A percentile compares a stretch with the other conserved stretches of the same genome.
phyloP scores from a whole-genome alignment of 2,329 filamentous ascomycete genomes.

The Rasamsonia emersonii region DNA sequence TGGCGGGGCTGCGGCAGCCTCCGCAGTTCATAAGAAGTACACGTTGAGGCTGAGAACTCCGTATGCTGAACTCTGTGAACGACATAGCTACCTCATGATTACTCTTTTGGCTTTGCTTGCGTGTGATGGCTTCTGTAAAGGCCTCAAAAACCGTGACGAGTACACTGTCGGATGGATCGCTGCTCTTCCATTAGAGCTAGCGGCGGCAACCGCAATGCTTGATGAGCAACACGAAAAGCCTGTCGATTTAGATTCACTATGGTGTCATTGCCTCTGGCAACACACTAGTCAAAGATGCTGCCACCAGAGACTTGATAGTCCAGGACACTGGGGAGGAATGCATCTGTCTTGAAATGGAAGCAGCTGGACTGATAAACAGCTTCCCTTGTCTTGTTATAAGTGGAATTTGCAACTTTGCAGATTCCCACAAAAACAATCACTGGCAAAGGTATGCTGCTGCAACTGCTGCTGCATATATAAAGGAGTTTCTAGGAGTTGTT shows the following conservation, averaged over 20 bases:
- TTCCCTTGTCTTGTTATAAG: slow-evolving; percentile 8
- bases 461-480: slow-evolving; percentile 6
- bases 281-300: slow-evolving; percentile 10
- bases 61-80: slow-evolving; percentile 1
- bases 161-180: slow-evolving; percentile 3
- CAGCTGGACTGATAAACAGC: slow-evolving; percentile 6
- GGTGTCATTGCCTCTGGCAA: slow-evolving; percentile 20
- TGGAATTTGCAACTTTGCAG: slow-evolving; percentile 11
- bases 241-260: slow-evolving; percentile 13
- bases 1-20: too few species aligned
- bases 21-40: too few species aligned
- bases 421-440: slow-evolving; percentile 10
- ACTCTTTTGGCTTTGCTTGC: neutral
- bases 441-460: slow-evolving; percentile 9
- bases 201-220: slow-evolving; percentile 6
- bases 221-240: slow-evolving; percentile 14
- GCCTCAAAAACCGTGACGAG: neutral
- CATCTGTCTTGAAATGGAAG: slow-evolving; percentile 9
- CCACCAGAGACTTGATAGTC: neutral
- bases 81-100: neutral
- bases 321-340: slow-evolving; percentile 2
- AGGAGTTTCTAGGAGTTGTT: slow-evolving; percentile 4
- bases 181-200: slow-evolving; percentile 4
- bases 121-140: neutral
- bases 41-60: neutral